Evolutionary conservation across 305 asterid genomes (phyloP).

Genomic region (Coffea humblotiana): DNA sequence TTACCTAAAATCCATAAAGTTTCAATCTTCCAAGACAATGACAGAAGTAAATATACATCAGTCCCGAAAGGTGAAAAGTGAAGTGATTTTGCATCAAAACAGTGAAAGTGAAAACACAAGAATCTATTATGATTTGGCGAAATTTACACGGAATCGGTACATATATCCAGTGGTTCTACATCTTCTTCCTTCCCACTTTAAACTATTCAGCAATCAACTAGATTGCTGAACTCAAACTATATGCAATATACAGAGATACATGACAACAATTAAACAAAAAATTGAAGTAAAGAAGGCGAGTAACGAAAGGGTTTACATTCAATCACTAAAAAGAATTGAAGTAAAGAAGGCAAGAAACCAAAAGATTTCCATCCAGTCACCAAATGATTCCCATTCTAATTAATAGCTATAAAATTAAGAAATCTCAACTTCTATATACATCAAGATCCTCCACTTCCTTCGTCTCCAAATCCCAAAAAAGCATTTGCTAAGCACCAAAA

Average conservation of each 20-base stretch:
- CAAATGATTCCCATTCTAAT: not conserved
- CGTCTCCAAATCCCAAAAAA: constrained; percentile 19
- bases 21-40: constrained; percentile 32
- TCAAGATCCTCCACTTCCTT: constrained; percentile 26
- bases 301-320: not conserved
- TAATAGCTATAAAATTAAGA: constrained; percentile 9
- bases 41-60: constrained; percentile 19
- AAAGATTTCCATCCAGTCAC: constrained; percentile 3
- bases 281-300: not conserved
- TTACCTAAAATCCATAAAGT: constrained; percentile 23
- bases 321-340: constrained; percentile 1
- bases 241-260: not conserved
- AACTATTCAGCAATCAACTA: not conserved
- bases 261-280: not conserved
- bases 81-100: constrained; percentile 15
- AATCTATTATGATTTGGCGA: constrained; percentile 8
- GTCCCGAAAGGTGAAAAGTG: constrained; percentile 22
- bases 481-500: constrained; percentile 50
- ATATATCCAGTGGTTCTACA: not conserved
- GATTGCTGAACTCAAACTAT: not conserved
- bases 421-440: constrained; percentile 34
- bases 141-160: constrained; percentile 7
- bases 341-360: not conserved
- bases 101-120: constrained; percentile 7
- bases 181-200: not conserved